Evolutionary conservation across 2,329 filamentous ascomycete species (phyloP), one percentile per base, ranked within the genome.

Genomic region (Trichoderma atroviride): DNA sequence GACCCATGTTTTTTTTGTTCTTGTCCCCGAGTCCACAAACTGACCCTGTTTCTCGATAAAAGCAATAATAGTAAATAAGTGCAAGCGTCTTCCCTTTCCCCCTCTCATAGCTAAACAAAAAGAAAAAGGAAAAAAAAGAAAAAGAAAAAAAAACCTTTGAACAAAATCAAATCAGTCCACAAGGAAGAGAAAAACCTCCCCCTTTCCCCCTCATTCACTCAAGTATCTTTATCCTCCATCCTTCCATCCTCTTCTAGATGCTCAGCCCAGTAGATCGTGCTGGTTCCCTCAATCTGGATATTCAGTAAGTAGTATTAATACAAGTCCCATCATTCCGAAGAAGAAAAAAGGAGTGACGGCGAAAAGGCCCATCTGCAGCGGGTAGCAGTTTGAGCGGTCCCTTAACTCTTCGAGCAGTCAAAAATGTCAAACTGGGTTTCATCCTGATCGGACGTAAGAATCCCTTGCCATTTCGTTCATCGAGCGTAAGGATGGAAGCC

Each of bases 401-500:
- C 47, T 31, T 35, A 27, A 9, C 11, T 13, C 33, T 59, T 40
- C 11, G 57, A 59, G 14, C 22, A 19, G 22, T 43, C n/a, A 3
- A 43, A 43, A 43, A 43, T 16, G 37, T 16, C 57, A 43, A 22
- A n/a, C 16, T 7, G 5, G 19, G 16, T 29, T 13, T n/a, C 35
- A 10, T 43, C 16, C 9, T 59, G 10, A n/a, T 59, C 24, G 19
- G 57, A 43, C 29, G n/a, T 29, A 22, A 33, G 22, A 19, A 14
- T 24, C 13, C 24, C 4, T 24, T 33, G 6, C 19, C 22, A 43
- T 33, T n/a, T 33, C 7, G 47, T 27, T 73, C 74, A 81, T 69
- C 80, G 77, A 22, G 81, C 79, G 80, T 97, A 97, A 37, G 93
- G 93, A 78, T 96, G 93, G 81, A 88, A 97, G 3, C 92, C 92